Base-by-base conservation (phyloP, 2,329 filamentous ascomycete species). In the Aspergillus unguis region DNA sequence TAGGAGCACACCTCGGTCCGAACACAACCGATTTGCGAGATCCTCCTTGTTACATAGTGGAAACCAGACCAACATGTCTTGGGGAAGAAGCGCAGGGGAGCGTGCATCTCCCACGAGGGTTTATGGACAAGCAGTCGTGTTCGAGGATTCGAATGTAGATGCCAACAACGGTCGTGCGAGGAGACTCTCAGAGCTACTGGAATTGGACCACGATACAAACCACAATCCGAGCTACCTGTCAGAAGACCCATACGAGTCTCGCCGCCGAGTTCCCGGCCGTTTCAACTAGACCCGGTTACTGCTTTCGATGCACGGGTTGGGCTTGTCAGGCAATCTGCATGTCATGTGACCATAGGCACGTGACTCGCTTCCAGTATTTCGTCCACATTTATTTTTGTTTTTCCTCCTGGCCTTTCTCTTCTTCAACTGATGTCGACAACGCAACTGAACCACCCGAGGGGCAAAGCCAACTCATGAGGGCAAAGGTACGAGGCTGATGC, bases 301-400 rank as follows among this genome's bases (percentile, higher is more conserved):
- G 33, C 10, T 36, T 6, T 36, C 33, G 33, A 36, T 36, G 33
- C 33, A 36, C 9, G 36, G 4, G 2, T 38, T 25, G n/a, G 5
- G 36, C 36, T 38, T 23, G 25, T 25, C 36, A 38, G 36, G 36
- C 17, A 11, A 17, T 17, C 17, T 17, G 17, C 17, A 17, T 17
- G 17, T 25, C 42, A 44, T 11, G 31, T 42, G 46, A 42, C 26
- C 7, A 3, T 25, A 5, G 8, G 11, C 47, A 49, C 40, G 38
- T 49, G 47, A 49, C 38, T 49, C 47, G 47, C 47, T 49, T 49
- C 46, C 40, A 43, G n/a, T 11, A 36, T 49, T 49, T 49, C 38
- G 40, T 49, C 47, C 47, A 49, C 47, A 49, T 17, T 17, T 17
- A 49, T 43, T 43, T 49, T 32, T 42, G 31, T 29, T 48, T 48